Evolutionary conservation across 1,284 basidiomycete species (phyloP), one percentile per base, ranked within the genome.

Genomic region (Heterobasidion irregulare): DNA sequence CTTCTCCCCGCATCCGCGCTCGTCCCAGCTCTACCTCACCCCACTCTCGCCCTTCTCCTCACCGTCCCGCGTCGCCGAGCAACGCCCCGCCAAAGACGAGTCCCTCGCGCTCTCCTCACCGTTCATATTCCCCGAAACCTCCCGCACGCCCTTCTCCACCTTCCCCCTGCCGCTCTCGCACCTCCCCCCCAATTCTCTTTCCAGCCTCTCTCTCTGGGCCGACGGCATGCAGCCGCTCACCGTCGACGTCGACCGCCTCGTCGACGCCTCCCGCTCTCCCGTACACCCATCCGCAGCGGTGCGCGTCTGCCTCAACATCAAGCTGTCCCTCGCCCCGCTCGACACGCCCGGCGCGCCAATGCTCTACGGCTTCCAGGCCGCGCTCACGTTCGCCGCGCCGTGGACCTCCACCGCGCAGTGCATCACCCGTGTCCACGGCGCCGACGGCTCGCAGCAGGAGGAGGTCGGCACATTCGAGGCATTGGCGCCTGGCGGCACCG

Each of bases 171-270:
- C 57, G 6, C 48, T 57, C 57, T 43, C 56, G 58, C 53, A 59
- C 59, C 53, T 55, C 64, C 48, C 46, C 26, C 56, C 53, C 36
- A 54, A 58, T 35, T 47, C 68, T 64, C 53, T 79, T 69, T 60
- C 70, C 67, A 61, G 67, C 69, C 58, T 79, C 65, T 75, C 71
- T 38, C 67, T 89, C n/a, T 76, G 76, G 66, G 80, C 85, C 34
- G 82, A 86, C 58, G 83, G 84, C 58, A 84, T 87, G 80, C 68
- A 74, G n/a, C 74, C 82, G 16, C 75, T 82, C 54, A 70, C 73
- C 34, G 71, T 86, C 64, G 76, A 79, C 58, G 68, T 83, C 54
- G 79, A 79, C 66, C 70, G 71, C 43, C 65, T 82, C 43, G 62
- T 65, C 57, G 65, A 65, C 57, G 68, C 63, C 59, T 68, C 63